phyloP scores from a whole-genome alignment of 306 rosid genomes.

The Ormosia semicastrata region DNA sequence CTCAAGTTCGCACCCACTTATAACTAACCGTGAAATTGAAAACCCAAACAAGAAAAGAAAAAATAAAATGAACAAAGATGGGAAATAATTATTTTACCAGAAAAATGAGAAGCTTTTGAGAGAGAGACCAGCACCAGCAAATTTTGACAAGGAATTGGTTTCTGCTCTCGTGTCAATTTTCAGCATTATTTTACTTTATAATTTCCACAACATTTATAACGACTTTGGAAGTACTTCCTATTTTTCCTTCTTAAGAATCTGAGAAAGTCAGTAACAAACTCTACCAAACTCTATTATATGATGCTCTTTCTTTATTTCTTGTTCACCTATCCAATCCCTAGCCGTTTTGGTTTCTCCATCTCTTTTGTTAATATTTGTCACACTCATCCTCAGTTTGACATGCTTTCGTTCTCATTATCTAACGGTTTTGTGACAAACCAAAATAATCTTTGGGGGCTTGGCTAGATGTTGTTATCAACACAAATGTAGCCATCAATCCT shows the following conservation, averaged over 20 bases:
- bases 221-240: conserved; percentile 1
- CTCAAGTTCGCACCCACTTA: conserved; percentile 45
- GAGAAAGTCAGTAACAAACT: conserved; percentile 65
- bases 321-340: conserved; percentile 59
- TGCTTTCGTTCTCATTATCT: conserved; percentile 39
- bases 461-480: conserved; percentile 16
- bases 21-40: conserved; percentile 62
- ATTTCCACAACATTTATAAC: conserved; percentile 1
- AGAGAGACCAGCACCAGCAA: conserved; percentile 29
- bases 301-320: conserved; percentile 28
- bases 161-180: conserved; percentile 31
- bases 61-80: neutral
- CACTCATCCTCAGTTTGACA: neutral
- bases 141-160: conserved; percentile 42
- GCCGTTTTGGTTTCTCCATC: neutral
- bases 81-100: neutral
- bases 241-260: conserved; percentile 31
- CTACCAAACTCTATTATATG: conserved; percentile 43
- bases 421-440: conserved; percentile 32
- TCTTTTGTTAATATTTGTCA: conserved; percentile 8
- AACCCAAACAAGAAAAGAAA: conserved; percentile 37
- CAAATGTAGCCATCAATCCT: conserved; percentile 19
- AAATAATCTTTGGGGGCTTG: neutral
- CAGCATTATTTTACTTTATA: neutral
- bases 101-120: conserved; percentile 1